Percentiles rank a stretch among this genome's conserved stretches.
Evolutionary conservation across 106 monocot genomes (phyloP).

Genomic region (Ottelia alismoides): DNA sequence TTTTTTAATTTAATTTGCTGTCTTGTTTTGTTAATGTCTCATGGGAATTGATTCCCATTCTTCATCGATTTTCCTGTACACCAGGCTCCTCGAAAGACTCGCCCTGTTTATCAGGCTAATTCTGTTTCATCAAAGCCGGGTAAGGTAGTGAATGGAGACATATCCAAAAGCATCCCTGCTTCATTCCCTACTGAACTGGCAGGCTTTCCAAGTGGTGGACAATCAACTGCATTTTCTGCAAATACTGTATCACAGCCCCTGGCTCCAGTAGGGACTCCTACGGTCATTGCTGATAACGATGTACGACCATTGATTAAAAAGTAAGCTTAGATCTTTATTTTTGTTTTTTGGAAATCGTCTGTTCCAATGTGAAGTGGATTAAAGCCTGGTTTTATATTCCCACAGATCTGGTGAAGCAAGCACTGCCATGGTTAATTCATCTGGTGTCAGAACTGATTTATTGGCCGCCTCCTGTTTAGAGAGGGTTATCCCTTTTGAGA

Average conservation of each 20-base stretch:
- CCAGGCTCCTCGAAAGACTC: conserved; percentile 49
- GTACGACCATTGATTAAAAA: conserved; percentile 21
- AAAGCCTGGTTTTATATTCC: conserved; percentile 1
- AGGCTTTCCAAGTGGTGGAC: conserved; percentile 9
- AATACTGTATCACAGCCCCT: conserved; percentile 29
- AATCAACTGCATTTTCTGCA: conserved; percentile 19
- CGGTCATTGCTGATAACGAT: conserved; percentile 21
- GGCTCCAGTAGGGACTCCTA: conserved; percentile 40
- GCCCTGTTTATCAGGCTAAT: conserved; percentile 10
- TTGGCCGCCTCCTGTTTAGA: too few relatives aligned
- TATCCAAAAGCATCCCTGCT: conserved; percentile 8
- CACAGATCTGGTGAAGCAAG: conserved; percentile 33
- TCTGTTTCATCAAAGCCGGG: too few relatives aligned
- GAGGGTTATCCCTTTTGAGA: too few relatives aligned
- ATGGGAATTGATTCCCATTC: background rate
- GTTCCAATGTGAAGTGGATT: background rate
- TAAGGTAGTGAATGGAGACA: too few relatives aligned
- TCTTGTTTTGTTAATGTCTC: background rate
- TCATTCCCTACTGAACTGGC: conserved; percentile 16
- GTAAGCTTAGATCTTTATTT: too few relatives aligned
- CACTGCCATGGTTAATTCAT: conserved; percentile 11
- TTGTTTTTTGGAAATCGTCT: background rate
- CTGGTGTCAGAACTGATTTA: too few relatives aligned
- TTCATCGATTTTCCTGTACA: too few relatives aligned
- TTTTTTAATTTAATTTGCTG: background rate